These are phyloP conservation scores for Suillus subaureus DNA, from an alignment of 768 basidiomycete species.

Conservation along the genomic window DNA sequence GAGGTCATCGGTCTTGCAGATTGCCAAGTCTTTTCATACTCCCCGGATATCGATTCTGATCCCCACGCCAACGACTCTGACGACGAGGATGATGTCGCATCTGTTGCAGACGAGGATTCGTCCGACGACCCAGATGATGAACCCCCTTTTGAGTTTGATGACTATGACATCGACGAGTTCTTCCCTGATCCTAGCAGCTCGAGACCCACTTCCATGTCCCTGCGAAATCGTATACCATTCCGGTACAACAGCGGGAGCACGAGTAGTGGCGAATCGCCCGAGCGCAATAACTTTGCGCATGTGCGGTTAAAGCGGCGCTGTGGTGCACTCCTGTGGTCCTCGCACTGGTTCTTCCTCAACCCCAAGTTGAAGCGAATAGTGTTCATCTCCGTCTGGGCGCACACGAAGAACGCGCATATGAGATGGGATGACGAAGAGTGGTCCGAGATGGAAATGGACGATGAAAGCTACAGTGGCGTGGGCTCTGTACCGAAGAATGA, in stretches of 20 bases:
- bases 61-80: constrained; percentile 86
- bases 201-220: constrained; percentile 15
- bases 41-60: constrained; percentile 91
- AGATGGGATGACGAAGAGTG: constrained; percentile 53
- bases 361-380: constrained; percentile 89
- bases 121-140: constrained; percentile 75
- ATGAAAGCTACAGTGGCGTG: constrained; percentile 34
- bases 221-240: constrained; percentile 17
- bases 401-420: constrained; percentile 59
- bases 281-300: constrained; percentile 42
- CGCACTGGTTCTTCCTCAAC: constrained; percentile 97
- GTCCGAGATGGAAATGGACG: constrained; percentile 36
- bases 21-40: constrained; percentile 95
- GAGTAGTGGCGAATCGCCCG: constrained; percentile 34
- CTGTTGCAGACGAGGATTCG: constrained; percentile 69
- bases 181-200: constrained; percentile 17
- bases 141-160: constrained; percentile 76
- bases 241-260: constrained; percentile 39
- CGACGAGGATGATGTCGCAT: constrained; percentile 74
- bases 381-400: constrained; percentile 92
- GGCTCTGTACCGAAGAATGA: constrained; percentile 41
- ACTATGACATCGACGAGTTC: constrained; percentile 70
- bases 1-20: constrained; percentile 88
- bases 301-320: constrained; percentile 56
- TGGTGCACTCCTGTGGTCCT: constrained; percentile 91